Conservation (phyloP, 345 rosid species). For the Rubroshorea leprosula region DNA sequence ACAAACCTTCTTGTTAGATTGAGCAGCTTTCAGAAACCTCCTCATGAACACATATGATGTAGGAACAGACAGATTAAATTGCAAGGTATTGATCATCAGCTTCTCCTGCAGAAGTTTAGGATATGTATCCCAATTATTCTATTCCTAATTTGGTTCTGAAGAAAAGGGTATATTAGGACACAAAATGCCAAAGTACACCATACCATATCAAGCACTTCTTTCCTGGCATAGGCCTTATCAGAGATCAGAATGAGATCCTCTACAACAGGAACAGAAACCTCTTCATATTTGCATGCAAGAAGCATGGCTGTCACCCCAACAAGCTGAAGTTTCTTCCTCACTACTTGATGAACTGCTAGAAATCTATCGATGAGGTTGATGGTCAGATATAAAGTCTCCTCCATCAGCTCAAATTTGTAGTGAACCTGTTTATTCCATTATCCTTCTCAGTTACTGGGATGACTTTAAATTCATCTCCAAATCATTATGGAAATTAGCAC, state of each 20-base stretch:
- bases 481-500: background rate
- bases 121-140: background rate
- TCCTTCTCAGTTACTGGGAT: background rate
- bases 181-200: background rate
- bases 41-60: constrained; percentile 93
- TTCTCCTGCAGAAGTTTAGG: constrained; percentile 63
- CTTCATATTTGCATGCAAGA: constrained; percentile 97
- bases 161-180: background rate
- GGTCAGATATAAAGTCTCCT: constrained; percentile 84
- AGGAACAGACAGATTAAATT: constrained; percentile 74
- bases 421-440: constrained; percentile 58
- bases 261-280: constrained; percentile 90
- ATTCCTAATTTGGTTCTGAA: background rate
- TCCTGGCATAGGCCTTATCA: constrained; percentile 79
- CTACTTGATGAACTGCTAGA: constrained; percentile 53
- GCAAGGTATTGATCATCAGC: constrained; percentile 62
- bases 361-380: constrained; percentile 92
- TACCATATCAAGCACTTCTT: constrained; percentile 94
- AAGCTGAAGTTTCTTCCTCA: constrained; percentile 90
- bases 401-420: constrained; percentile 97
- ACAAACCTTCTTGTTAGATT: constrained; percentile 76
- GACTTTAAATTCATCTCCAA: background rate
- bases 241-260: constrained; percentile 90
- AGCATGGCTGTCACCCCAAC: constrained; percentile 95
- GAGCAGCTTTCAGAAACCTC: constrained; percentile 83